Conservation (phyloP, 2,329 filamentous ascomycete genomes). For the Aspergillus glaucus region DNA sequence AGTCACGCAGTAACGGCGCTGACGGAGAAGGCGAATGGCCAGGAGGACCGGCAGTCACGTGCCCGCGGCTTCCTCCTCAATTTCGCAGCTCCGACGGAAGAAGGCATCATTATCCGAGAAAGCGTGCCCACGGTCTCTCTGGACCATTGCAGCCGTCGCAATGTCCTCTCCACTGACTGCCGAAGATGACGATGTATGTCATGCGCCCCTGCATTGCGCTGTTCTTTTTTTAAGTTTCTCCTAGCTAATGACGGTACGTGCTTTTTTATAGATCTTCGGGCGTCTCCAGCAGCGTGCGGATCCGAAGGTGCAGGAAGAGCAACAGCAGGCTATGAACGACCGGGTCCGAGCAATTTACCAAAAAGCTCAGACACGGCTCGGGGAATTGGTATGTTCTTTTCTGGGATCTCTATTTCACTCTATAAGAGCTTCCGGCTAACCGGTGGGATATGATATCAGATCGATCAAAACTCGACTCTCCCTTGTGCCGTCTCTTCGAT, state of each 20-base stretch:
- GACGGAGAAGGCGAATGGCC: conserved; percentile 3
- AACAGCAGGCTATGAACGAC: conserved; percentile 55
- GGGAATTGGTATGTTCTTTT: conserved; percentile 53
- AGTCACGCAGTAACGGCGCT: background rate
- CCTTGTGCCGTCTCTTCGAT: conserved; percentile 85
- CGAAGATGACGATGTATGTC: conserved; percentile 37
- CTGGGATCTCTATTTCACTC: conserved; percentile 1
- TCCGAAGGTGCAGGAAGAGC: conserved; percentile 53
- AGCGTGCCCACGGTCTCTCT: conserved; percentile 7
- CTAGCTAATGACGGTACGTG: conserved; percentile 5
- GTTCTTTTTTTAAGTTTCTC: background rate
- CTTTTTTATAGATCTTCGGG: conserved; percentile 26
- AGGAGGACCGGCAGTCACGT: conserved; percentile 15
- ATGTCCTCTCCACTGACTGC: conserved; percentile 39
- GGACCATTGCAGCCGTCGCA: conserved; percentile 31
- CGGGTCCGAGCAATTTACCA: conserved; percentile 53
- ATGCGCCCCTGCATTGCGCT: background rate
- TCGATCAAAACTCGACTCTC: conserved; percentile 74
- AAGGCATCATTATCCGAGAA: conserved; percentile 9
- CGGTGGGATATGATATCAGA: conserved; percentile 40
- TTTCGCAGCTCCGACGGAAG: conserved; percentile 13
- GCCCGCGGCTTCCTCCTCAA: conserved; percentile 9
- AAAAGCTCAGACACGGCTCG: conserved; percentile 58
- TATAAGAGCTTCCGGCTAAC: conserved; percentile 8
- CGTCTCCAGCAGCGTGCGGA: conserved; percentile 48